These are phyloP conservation scores for Aquilaria sinensis DNA, from an alignment of 345 rosid genomes.

Conservation along the genomic window DNA sequence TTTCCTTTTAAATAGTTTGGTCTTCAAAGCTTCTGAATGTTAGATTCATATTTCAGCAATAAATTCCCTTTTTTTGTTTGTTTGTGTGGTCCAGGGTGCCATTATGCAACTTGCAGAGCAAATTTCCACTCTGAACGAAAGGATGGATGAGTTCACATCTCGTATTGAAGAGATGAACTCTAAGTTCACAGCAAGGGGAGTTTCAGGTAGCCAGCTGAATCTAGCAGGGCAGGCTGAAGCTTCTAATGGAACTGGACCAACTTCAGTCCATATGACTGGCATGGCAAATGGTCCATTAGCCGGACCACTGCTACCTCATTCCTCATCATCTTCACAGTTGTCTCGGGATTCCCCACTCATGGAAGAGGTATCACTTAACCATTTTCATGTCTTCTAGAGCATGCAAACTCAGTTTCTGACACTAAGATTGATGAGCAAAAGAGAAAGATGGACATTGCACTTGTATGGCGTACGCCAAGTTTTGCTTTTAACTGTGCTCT, in stretches of 20 bases:
- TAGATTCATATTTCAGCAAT: neutral
- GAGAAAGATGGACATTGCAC: too few species aligned
- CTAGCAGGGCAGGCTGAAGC: constrained; percentile 66
- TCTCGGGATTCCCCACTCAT: constrained; percentile 70
- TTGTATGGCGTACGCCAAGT: neutral
- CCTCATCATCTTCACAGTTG: constrained; percentile 82
- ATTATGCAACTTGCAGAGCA: constrained; percentile 90
- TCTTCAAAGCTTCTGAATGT: neutral
- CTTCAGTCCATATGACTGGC: constrained; percentile 47
- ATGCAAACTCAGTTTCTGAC: too few species aligned
- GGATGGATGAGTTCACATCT: constrained; percentile 90
- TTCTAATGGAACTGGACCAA: constrained; percentile 69
- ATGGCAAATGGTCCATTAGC: constrained; percentile 51
- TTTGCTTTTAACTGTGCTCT: neutral
- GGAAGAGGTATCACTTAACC: constrained; percentile 68
- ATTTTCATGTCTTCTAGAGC: neutral
- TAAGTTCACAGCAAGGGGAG: constrained; percentile 49
- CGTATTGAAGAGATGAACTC: constrained; percentile 83
- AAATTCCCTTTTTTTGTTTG: neutral
- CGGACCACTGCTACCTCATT: constrained; percentile 50
- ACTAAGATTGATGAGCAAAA: too few species aligned
- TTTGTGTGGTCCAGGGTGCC: constrained; percentile 51
- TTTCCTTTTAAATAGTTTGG: neutral
- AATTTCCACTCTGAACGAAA: constrained; percentile 88
- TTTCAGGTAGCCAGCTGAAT: constrained; percentile 73